Percentiles rank a stretch among this genome's conserved stretches.
phyloP scores from a whole-genome alignment of 2,329 filamentous ascomycete species.

The Knoxdaviesia proteae region DNA sequence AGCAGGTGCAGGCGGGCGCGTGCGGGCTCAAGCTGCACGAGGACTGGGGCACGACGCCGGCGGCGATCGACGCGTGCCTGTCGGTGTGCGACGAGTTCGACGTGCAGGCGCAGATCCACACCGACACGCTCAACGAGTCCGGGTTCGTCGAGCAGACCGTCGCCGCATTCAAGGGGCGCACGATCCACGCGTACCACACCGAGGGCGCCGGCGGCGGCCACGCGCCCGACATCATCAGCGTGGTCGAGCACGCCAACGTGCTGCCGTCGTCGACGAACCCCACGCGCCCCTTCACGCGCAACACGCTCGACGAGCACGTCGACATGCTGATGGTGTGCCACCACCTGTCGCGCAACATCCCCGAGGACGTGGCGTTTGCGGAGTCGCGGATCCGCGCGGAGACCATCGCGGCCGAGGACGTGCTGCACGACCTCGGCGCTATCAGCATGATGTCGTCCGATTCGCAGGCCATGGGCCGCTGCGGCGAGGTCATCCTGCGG shows the following conservation, averaged over 20 bases:
- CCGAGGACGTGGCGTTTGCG: slow-evolving; percentile 88
- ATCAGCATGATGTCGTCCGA: slow-evolving; percentile 97
- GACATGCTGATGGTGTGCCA: slow-evolving; percentile 99
- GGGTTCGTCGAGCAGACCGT: slow-evolving; percentile 93
- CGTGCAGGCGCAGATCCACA: slow-evolving; percentile 85
- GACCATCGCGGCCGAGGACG: slow-evolving; percentile 91
- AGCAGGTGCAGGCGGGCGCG: slow-evolving; percentile 66
- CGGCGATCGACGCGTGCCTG: slow-evolving; percentile 76
- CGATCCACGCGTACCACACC: slow-evolving; percentile 93
- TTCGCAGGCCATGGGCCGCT: slow-evolving; percentile 91
- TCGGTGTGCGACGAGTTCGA: slow-evolving; percentile 76
- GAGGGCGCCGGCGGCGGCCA: slow-evolving; percentile 90
- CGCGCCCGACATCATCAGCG: slow-evolving; percentile 85
- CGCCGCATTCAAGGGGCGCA: slow-evolving; percentile 62
- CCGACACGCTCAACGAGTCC: slow-evolving; percentile 87
- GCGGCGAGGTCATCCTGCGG: slow-evolving; percentile 76
- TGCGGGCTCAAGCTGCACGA: slow-evolving; percentile 89
- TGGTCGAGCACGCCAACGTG: slow-evolving; percentile 76
- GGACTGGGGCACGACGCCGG: slow-evolving; percentile 84
- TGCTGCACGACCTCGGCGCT: slow-evolving; percentile 81
- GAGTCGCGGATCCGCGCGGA: slow-evolving; percentile 87
- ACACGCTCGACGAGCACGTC: slow-evolving; percentile 88
- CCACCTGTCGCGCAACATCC: slow-evolving; percentile 77
- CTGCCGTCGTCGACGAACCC: slow-evolving; percentile 84
- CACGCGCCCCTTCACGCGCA: slow-evolving; percentile 71